These are phyloP conservation scores for Termitomyces heimii DNA, from an alignment of 768 basidiomycete species.

Conservation along the genomic window DNA sequence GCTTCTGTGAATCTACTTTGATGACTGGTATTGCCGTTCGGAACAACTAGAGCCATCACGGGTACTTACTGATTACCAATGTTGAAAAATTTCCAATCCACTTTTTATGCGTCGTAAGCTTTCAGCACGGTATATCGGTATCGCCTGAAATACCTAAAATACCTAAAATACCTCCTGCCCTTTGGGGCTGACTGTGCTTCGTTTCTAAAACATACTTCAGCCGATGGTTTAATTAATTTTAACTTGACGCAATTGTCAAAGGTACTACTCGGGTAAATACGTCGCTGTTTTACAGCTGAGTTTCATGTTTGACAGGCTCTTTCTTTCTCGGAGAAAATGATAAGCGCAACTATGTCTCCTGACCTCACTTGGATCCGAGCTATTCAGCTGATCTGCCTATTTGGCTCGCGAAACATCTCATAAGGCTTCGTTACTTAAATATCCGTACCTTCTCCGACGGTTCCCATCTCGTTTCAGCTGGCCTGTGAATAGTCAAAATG, in stretches of 20 bases:
- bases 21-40: no score
- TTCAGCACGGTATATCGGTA: no score
- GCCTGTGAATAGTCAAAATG: not conserved
- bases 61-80: no score
- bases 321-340: slow-evolving; percentile 3
- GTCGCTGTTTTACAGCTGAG: not conserved
- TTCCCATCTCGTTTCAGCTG: not conserved
- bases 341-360: not conserved
- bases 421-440: not conserved
- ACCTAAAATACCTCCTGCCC: no score
- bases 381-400: not conserved
- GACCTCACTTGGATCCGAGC: slow-evolving; percentile 1
- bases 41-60: no score
- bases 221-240: no score
- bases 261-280: not conserved
- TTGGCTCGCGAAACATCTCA: not conserved
- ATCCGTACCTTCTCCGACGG: slow-evolving; percentile 6
- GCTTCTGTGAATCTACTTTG: not conserved
- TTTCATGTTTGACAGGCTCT: not conserved
- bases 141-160: no score
- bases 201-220: no score
- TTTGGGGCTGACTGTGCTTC: no score
- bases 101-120: no score
- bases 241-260: no score
- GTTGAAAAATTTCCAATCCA: no score